A percentile compares a stretch with the other conserved stretches of the same genome.
Evolutionary conservation across 352 stramenopile genomes (phyloP).

Genomic region (Pelagophyceae sp.): DNA sequence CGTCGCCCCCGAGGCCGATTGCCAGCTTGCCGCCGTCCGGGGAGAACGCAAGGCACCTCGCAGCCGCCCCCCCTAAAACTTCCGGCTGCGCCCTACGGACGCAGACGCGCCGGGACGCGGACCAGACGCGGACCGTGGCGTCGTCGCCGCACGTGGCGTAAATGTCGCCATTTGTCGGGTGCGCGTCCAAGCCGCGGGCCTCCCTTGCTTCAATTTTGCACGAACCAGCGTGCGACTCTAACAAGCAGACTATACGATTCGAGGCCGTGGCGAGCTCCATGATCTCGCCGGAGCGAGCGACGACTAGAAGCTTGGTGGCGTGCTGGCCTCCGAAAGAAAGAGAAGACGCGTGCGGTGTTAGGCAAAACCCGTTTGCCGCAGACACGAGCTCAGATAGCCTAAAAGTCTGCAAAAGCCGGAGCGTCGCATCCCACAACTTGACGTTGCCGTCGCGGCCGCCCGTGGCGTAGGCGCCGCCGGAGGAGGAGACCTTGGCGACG

Average conservation of each 20-base stretch:
- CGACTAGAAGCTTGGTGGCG: background rate
- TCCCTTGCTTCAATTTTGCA: background rate
- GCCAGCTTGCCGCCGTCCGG: constrained; percentile 27
- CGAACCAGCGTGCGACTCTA: constrained; percentile 1
- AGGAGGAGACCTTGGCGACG: background rate
- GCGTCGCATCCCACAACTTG: background rate
- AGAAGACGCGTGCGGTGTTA: background rate
- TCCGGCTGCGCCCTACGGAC: background rate
- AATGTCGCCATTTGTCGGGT: background rate
- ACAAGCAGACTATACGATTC: background rate
- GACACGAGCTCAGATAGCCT: background rate
- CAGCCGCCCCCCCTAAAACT: constrained; percentile 21
- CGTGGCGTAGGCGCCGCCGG: background rate
- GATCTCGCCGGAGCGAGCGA: background rate
- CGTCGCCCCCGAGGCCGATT: constrained; percentile 29
- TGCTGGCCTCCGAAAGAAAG: background rate
- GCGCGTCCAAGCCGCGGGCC: background rate
- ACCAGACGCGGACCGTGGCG: constrained; percentile 62
- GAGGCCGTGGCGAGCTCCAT: background rate
- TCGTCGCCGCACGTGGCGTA: constrained; percentile 61
- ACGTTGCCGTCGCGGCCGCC: background rate
- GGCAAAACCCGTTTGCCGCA: no score
- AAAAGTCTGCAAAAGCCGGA: background rate
- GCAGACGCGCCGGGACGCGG: background rate
- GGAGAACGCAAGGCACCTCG: constrained; percentile 26